Evolutionary conservation across 805 yeast genomes (phyloP).

Genomic region (Starmerella riodocensis): DNA sequence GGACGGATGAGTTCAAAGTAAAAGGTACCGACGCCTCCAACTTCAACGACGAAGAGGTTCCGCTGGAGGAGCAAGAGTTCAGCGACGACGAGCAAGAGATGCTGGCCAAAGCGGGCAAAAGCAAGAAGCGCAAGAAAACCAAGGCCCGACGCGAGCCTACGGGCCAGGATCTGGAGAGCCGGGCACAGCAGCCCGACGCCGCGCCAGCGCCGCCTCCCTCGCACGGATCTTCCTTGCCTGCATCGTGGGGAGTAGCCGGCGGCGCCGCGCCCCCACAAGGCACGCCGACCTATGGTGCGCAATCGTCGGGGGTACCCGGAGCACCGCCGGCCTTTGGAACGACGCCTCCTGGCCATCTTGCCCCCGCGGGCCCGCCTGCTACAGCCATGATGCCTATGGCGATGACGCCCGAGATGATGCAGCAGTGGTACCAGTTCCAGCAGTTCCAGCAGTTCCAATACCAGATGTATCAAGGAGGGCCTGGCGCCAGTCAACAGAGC

Average conservation of each 20-base stretch:
- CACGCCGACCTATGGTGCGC: no score
- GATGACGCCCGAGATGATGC: constrained; percentile 7
- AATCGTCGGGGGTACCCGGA: no score
- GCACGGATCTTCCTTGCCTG: background rate
- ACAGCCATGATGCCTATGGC: constrained; percentile 2
- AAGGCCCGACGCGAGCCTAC: background rate
- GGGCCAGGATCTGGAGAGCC: background rate
- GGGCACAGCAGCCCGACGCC: background rate
- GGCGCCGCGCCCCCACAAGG: background rate
- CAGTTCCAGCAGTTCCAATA: constrained; percentile 4
- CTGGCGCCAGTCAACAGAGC: background rate
- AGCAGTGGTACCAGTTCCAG: constrained; percentile 11
- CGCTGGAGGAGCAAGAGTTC: constrained; percentile 86
- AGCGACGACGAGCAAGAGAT: constrained; percentile 89
- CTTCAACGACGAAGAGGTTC: constrained; percentile 84
- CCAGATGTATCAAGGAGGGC: background rate
- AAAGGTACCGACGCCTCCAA: constrained; percentile 95
- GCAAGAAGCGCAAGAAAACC: constrained; percentile 40
- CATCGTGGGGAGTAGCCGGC: background rate
- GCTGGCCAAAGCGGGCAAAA: constrained; percentile 50
- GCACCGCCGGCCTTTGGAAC: background rate
- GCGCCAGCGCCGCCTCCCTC: background rate
- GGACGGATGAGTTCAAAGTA: constrained; percentile 56
- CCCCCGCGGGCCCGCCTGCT: background rate
- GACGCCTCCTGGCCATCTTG: background rate